These are phyloP conservation scores for Gonapodya prolifera DNA, from an alignment of 192 early-diverging fungal species.

Conservation along the genomic window DNA sequence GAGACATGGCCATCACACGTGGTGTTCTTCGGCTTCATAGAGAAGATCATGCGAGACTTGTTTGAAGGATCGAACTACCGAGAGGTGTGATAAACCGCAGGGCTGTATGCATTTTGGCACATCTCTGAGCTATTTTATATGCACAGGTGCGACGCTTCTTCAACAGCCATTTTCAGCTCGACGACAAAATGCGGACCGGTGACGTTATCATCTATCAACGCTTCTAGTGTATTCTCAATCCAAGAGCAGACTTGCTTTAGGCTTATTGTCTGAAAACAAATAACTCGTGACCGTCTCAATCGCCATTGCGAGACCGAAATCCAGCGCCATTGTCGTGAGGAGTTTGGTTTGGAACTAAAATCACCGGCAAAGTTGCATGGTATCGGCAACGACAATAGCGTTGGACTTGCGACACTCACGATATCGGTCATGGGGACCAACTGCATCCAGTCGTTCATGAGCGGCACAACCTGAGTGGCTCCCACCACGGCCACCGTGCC, in stretches of 20 bases:
- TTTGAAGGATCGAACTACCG: conserved; percentile 33
- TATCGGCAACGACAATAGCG: no score
- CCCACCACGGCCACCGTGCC: conserved; percentile 73
- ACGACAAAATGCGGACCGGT: conserved; percentile 64
- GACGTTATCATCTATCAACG: conserved; percentile 29
- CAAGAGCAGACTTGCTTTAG: conserved; percentile 44
- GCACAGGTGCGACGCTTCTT: conserved; percentile 71
- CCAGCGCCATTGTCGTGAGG: conserved; percentile 71
- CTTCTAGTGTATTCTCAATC: background rate
- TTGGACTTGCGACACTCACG: conserved; percentile 27
- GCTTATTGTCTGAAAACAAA: conserved; percentile 81
- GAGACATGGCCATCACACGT: conserved; percentile 56
- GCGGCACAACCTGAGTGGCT: conserved; percentile 77
- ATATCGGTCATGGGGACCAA: conserved; percentile 79
- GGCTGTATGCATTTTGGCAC: background rate
- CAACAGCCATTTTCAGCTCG: conserved; percentile 80
- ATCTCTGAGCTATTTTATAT: conserved; percentile 1
- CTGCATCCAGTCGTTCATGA: conserved; percentile 80
- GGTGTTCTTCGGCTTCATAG: conserved; percentile 62
- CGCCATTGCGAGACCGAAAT: conserved; percentile 70
- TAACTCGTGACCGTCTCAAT: conserved; percentile 64
- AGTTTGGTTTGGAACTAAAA: conserved; percentile 66
- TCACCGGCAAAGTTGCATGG: conserved; percentile 6
- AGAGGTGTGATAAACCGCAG: conserved; percentile 24
- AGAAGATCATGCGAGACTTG: conserved; percentile 14